These are phyloP conservation scores for Fistulinella prunicolor DNA, from an alignment of 768 basidiomycete genomes.

Conservation along the genomic window DNA sequence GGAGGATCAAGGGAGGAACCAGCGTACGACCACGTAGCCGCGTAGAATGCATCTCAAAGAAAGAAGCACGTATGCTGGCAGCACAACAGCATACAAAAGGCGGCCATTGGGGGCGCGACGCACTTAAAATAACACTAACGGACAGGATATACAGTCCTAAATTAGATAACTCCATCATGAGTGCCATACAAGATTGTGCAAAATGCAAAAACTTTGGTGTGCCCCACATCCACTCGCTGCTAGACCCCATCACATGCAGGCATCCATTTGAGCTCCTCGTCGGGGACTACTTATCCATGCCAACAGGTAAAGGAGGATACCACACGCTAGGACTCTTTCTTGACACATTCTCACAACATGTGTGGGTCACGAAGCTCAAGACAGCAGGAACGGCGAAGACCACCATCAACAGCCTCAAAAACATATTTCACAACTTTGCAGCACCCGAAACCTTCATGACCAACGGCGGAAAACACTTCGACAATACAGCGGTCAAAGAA, in stretches of 20 bases:
- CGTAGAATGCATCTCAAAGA: constrained; percentile 2
- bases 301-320: constrained; percentile 32
- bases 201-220: constrained; percentile 24
- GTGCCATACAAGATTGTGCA: constrained; percentile 17
- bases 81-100: neutral
- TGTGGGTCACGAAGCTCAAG: constrained; percentile 33
- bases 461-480: constrained; percentile 38
- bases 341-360: constrained; percentile 25
- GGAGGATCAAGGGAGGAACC: constrained; percentile 11
- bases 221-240: constrained; percentile 22
- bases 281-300: constrained; percentile 35
- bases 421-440: constrained; percentile 24
- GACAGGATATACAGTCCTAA: neutral
- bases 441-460: constrained; percentile 35
- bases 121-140: neutral
- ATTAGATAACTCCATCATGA: constrained; percentile 8
- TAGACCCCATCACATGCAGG: constrained; percentile 35
- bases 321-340: constrained; percentile 29
- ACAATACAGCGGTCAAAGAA: constrained; percentile 29
- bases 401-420: constrained; percentile 16
- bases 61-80: constrained; percentile 4
- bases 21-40: neutral
- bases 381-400: constrained; percentile 26
- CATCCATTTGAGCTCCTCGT: constrained; percentile 35
- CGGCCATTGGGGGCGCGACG: constrained; percentile 10